Base-by-base conservation (phyloP, 1,284 basidiomycete genomes). In the Microbotryomycetes sp. region DNA sequence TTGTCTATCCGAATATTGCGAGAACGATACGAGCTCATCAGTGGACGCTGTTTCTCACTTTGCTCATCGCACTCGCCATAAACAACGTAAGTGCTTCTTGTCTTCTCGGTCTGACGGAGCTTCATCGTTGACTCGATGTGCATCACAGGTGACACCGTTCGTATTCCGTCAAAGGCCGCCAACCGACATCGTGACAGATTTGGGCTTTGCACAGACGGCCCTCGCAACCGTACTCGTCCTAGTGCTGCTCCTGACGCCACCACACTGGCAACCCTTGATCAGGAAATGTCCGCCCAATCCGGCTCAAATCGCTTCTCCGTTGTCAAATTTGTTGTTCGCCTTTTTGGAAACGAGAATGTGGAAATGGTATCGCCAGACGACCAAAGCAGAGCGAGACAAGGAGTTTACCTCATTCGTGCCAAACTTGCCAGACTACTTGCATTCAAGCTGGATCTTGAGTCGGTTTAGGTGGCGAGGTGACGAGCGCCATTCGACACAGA, bases 291-390 rank as follows among this genome's bases (percentile, higher is more conserved):
- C 31, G 1, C 61, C 63, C 5, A 62, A 67, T 45, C 66, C 66
- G 1, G 61, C 58, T 1, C 63, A 65, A 54, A 61, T 54, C n/a
- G 63, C 66, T 15, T 62, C 66, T 2, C 66, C 64, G 13, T 47
- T 67, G 9, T 67, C 66, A 1, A 56, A 48, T 23, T 54, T 62
- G 27, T 54, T 65, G 31, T 67, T 67, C 45, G 51, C 56, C 18
- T 67, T 60, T 35, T 56, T 63, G 54, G 66, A 67, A 27, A 26
- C 23, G 5, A 52, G 61, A 18, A 65, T 67, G 63, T 6, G 51
- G 11, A 48, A 30, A 4, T 67, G 57, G 31, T 67, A 56, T 51
- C 24, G 48, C 18, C 16, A 30, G 11, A 56, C 64, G 5, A 41
- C 35, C 11, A 41, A 29, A n/a, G 28, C n/a, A 29, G 9, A 45